A percentile compares a stretch with the other conserved stretches of the same genome.
phyloP scores from a whole-genome alignment of 177 flowering plant species.

The Vitis hybrid region DNA sequence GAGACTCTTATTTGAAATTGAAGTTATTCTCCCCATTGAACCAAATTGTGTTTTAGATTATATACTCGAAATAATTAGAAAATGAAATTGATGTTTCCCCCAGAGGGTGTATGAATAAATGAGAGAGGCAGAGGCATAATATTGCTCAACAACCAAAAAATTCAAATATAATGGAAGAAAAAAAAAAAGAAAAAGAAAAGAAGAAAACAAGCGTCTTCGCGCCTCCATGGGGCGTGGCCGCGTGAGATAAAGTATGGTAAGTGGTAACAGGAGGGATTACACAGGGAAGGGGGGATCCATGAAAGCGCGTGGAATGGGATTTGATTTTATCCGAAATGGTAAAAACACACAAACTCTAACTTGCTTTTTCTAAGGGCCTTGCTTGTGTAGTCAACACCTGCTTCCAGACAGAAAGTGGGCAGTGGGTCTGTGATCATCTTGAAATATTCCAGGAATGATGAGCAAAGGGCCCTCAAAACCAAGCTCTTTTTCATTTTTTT shows the following conservation, averaged over 20 bases:
- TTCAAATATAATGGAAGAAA: background rate
- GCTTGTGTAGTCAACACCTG: conserved; percentile 51
- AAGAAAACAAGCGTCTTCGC: background rate
- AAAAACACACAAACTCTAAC: conserved; percentile 9
- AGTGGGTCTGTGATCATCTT: conserved; percentile 47
- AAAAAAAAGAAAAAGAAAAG: background rate
- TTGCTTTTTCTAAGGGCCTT: conserved; percentile 10
- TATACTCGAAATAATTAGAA: too few species aligned
- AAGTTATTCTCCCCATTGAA: too few species aligned
- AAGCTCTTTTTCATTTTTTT: conserved; percentile 9
- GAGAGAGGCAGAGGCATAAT: too few species aligned
- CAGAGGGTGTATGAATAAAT: too few species aligned
- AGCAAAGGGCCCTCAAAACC: conserved; percentile 35
- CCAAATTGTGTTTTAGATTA: too few species aligned
- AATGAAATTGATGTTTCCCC: too few species aligned
- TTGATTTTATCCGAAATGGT: background rate
- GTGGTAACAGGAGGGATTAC: background rate
- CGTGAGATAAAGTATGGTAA: too few species aligned
- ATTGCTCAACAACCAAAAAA: background rate
- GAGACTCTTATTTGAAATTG: background rate
- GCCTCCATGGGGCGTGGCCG: too few species aligned
- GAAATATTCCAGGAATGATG: conserved; percentile 67
- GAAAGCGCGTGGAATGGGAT: background rate
- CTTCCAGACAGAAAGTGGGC: conserved; percentile 56
- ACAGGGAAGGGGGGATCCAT: background rate